A percentile compares a stretch with the other conserved stretches of the same genome.
Evolutionary conservation across 129 eudicot species (phyloP).

Genomic region (Chrysanthemum lavandulifolium): DNA sequence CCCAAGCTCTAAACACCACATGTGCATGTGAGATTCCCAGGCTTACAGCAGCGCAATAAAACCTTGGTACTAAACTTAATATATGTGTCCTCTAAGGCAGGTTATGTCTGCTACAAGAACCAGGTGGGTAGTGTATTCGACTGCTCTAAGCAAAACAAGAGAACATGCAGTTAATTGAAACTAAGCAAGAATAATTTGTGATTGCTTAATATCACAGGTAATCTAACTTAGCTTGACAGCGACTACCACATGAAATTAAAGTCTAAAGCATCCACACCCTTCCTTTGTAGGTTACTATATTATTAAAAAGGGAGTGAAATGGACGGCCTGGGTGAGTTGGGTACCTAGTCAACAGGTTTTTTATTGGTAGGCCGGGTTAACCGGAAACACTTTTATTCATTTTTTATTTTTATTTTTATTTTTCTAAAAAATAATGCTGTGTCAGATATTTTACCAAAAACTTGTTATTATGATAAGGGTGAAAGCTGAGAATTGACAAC

Average conservation of each 20-base stretch:
- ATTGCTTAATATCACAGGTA: neutral
- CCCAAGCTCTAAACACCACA: conserved; percentile 40
- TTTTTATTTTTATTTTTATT: neutral
- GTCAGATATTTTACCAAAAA: too few relatives aligned
- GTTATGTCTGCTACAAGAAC: conserved; percentile 1
- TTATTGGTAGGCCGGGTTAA: neutral
- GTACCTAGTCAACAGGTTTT: neutral
- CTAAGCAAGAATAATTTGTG: neutral
- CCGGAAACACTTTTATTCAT: neutral
- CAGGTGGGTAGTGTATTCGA: conserved; percentile 1
- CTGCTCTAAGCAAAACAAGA: conserved; percentile 10
- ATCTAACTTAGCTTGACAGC: conserved; percentile 2
- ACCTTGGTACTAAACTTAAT: conserved; percentile 10
- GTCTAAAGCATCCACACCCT: neutral
- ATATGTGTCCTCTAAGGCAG: conserved; percentile 2
- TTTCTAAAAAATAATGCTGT: too few relatives aligned
- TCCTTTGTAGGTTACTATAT: neutral
- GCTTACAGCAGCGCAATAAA: conserved; percentile 32
- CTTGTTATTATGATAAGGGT: too few relatives aligned
- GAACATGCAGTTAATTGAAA: conserved; percentile 3
- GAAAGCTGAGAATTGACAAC: too few relatives aligned
- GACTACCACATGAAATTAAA: neutral
- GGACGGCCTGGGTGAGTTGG: neutral
- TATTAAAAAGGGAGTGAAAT: neutral
- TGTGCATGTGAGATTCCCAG: conserved; percentile 53